Percentiles rank a stretch among this genome's conserved stretches.
Conservation (phyloP, 345 rosid species). For the Tarenaya hassleriana region DNA sequence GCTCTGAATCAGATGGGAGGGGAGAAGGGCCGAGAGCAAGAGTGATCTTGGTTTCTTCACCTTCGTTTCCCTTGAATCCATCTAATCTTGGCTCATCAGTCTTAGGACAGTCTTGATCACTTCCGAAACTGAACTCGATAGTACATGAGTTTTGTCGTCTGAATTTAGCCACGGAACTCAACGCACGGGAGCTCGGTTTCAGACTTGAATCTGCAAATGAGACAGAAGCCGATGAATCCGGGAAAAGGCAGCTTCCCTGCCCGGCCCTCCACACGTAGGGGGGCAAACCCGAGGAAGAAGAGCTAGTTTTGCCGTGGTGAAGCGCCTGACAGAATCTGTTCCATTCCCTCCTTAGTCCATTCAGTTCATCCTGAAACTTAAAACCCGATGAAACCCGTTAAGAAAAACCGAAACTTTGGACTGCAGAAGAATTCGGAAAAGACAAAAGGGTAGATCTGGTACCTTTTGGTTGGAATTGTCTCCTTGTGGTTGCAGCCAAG, state of each 20-base stretch:
- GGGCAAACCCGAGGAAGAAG: conserved; percentile 1
- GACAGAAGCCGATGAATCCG: conserved; percentile 32
- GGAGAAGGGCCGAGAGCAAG: conserved; percentile 66
- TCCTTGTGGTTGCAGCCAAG: conserved; percentile 59
- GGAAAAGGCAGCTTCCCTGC: conserved; percentile 35
- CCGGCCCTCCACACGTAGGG: conserved; percentile 16
- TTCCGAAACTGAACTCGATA: conserved; percentile 53
- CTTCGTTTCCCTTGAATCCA: conserved; percentile 49
- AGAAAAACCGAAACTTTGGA: not conserved
- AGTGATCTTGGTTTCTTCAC: conserved; percentile 59
- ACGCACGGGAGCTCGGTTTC: conserved; percentile 27
- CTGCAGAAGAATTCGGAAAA: not conserved
- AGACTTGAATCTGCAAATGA: conserved; percentile 39
- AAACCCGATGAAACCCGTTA: not conserved
- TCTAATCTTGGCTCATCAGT: conserved; percentile 48
- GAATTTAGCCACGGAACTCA: conserved; percentile 52
- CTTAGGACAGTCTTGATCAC: conserved; percentile 20
- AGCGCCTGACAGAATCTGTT: conserved; percentile 55
- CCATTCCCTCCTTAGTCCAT: conserved; percentile 64
- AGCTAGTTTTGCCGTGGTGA: conserved; percentile 28
- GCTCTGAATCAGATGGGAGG: conserved; percentile 35
- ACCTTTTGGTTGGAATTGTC: conserved; percentile 48
- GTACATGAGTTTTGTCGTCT: conserved; percentile 61
- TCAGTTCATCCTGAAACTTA: conserved; percentile 48
- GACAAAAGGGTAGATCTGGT: not conserved